These are phyloP conservation scores for Blastobotrys robertii DNA, from an alignment of 805 yeast genomes.

Conservation along the genomic window DNA sequence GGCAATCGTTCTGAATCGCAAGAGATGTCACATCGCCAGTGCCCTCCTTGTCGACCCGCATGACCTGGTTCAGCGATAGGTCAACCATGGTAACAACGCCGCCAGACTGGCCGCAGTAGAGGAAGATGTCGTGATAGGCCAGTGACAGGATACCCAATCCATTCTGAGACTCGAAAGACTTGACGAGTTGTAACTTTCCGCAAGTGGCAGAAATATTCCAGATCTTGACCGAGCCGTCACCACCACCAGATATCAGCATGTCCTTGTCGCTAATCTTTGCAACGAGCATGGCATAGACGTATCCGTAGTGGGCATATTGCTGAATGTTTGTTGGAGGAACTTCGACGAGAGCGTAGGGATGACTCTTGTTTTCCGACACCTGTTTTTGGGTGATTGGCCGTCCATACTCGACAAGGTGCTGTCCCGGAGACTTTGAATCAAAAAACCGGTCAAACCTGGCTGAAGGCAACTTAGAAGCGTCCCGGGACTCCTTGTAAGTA, in stretches of 20 bases:
- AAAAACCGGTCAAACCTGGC: conserved; percentile 74
- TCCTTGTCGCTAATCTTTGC: conserved; percentile 25
- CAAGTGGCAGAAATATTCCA: conserved; percentile 45
- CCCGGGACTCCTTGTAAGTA: conserved; percentile 17
- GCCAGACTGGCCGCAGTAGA: conserved; percentile 73
- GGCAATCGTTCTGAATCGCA: conserved; percentile 43
- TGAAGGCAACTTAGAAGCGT: conserved; percentile 40
- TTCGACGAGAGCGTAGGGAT: conserved; percentile 27
- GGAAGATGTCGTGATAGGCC: conserved; percentile 50
- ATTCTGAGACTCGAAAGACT: conserved; percentile 44
- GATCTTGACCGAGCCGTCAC: conserved; percentile 78
- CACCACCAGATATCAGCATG: conserved; percentile 63
- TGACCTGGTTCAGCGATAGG: conserved; percentile 64
- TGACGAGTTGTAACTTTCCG: conserved; percentile 14
- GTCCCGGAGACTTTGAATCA: conserved; percentile 80
- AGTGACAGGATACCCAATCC: conserved; percentile 61
- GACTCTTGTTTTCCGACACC: neutral
- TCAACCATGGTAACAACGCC: conserved; percentile 84
- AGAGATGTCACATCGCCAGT: conserved; percentile 51
- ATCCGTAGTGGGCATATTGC: conserved; percentile 86
- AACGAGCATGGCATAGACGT: conserved; percentile 59
- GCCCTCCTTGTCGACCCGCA: conserved; percentile 28
- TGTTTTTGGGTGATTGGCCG: conserved; percentile 1
- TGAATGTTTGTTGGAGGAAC: conserved; percentile 57
- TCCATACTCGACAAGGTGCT: conserved; percentile 14